Evolutionary conservation across 495 filamentous ascomycete species (phyloP).

Genomic region (Lophiotrema nucula): DNA sequence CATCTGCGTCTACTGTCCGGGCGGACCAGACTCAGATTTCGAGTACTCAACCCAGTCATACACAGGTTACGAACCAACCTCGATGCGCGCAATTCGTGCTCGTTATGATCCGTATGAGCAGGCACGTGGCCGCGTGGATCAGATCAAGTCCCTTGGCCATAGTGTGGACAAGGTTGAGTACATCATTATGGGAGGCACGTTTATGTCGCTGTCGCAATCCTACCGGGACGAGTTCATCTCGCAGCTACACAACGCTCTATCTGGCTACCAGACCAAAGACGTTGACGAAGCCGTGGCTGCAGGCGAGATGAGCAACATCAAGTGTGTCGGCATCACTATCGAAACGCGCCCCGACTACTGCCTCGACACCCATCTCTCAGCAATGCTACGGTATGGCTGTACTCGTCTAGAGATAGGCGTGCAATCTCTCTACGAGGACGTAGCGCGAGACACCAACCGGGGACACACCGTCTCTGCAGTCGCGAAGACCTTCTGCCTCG

Average conservation of each 20-base stretch:
- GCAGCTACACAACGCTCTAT: conserved; percentile 92
- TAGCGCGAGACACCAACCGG: conserved; percentile 95
- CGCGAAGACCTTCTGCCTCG: conserved; percentile 87
- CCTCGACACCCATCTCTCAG: conserved; percentile 81
- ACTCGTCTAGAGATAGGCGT: conserved; percentile 93
- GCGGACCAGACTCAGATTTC: conserved; percentile 95
- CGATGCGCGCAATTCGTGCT: conserved; percentile 95
- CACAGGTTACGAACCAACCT: conserved; percentile 96
- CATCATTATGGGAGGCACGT: conserved; percentile 99
- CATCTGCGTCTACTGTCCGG: conserved; percentile 98
- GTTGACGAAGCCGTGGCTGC: conserved; percentile 93
- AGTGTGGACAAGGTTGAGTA: conserved; percentile 99
- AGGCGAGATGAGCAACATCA: conserved; percentile 89
- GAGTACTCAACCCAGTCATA: conserved; percentile 99
- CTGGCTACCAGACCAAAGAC: conserved; percentile 83
- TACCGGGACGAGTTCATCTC: conserved; percentile 93
- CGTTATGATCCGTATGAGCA: conserved; percentile 98
- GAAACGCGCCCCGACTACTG: conserved; percentile 97
- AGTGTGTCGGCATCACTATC: conserved; percentile 98
- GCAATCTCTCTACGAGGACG: conserved; percentile 95
- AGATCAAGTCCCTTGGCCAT: conserved; percentile 91
- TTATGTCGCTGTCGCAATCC: conserved; percentile 88
- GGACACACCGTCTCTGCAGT: conserved; percentile 95
- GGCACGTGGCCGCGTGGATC: conserved; percentile 90
- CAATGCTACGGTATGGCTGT: conserved; percentile 95